A percentile compares a stretch with the other conserved stretches of the same genome.
These are phyloP conservation scores for Scedosporium apiospermum DNA, from an alignment of 2,329 filamentous ascomycete genomes.

Conservation along the genomic window DNA sequence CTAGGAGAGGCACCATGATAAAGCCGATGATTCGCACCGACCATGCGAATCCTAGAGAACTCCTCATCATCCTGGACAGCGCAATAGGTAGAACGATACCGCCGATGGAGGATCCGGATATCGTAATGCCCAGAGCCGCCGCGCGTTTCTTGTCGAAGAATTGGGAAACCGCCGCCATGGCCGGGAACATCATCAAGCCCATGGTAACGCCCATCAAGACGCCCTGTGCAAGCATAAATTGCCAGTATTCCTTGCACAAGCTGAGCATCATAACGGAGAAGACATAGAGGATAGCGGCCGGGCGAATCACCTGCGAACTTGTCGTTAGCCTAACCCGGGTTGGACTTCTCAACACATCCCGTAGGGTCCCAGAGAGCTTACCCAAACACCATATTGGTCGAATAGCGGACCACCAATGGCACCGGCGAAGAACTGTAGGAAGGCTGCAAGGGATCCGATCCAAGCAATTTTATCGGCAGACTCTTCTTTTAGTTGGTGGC, in stretches of 20 bases:
- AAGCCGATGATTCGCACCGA: slow-evolving; percentile 37
- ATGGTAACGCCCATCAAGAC: slow-evolving; percentile 30
- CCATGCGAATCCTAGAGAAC: slow-evolving; percentile 36
- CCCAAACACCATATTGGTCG: slow-evolving; percentile 30
- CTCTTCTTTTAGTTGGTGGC: slow-evolving; percentile 21
- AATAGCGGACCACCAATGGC: slow-evolving; percentile 27
- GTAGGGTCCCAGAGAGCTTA: slow-evolving; percentile 3
- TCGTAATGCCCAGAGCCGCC: slow-evolving; percentile 42
- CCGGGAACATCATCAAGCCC: slow-evolving; percentile 29
- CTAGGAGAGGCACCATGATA: slow-evolving; percentile 29
- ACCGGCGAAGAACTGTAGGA: slow-evolving; percentile 25
- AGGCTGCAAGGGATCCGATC: slow-evolving; percentile 29
- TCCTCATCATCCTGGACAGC: slow-evolving; percentile 42
- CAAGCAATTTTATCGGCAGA: slow-evolving; percentile 27
- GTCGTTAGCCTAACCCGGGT: neutral
- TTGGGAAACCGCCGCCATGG: slow-evolving; percentile 31
- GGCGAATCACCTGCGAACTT: slow-evolving; percentile 19
- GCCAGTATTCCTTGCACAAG: slow-evolving; percentile 33
- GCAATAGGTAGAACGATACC: slow-evolving; percentile 53
- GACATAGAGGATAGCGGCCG: slow-evolving; percentile 38
- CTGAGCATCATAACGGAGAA: slow-evolving; percentile 58
- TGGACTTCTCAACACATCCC: too few relatives aligned
- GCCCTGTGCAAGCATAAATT: slow-evolving; percentile 32
- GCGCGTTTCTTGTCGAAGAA: slow-evolving; percentile 45
- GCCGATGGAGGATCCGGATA: slow-evolving; percentile 43